Conservation (phyloP, 148 eudicot species). For the Polygonum aviculare region DNA sequence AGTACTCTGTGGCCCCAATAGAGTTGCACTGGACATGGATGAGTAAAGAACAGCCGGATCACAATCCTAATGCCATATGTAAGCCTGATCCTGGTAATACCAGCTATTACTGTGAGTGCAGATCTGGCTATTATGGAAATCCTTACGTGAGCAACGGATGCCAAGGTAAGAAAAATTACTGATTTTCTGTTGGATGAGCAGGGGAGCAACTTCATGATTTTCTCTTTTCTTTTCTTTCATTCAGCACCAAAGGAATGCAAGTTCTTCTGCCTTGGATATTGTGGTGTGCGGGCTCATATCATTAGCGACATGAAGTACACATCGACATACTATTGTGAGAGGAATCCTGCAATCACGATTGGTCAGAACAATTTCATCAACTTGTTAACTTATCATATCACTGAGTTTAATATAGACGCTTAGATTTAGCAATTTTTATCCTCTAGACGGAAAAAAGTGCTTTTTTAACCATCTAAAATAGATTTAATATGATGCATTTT, state of each 20-base stretch:
- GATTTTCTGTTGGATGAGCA: too few relatives aligned
- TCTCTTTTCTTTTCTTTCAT: too few relatives aligned
- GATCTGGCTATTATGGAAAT: constrained; percentile 9
- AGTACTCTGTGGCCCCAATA: neutral
- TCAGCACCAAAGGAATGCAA: neutral
- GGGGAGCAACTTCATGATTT: too few relatives aligned
- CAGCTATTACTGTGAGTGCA: neutral
- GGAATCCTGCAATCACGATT: too few relatives aligned
- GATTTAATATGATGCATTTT: too few relatives aligned
- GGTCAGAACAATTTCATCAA: neutral
- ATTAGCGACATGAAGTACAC: neutral
- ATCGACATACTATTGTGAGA: neutral
- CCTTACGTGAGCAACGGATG: constrained; percentile 22
- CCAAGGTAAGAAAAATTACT: too few relatives aligned
- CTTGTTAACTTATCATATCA: too few relatives aligned
- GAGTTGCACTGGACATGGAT: neutral
- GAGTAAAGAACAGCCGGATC: neutral
- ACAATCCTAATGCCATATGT: neutral
- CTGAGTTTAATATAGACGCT: too few relatives aligned
- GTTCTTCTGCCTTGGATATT: neutral
- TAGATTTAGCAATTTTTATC: too few relatives aligned
- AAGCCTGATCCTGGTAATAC: too few relatives aligned
- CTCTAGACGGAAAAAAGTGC: too few relatives aligned
- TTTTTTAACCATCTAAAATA: too few relatives aligned
- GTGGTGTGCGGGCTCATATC: neutral